These are phyloP conservation scores for Wickerhamomyces tratensis DNA, from an alignment of 805 yeast species.

Conservation along the genomic window DNA sequence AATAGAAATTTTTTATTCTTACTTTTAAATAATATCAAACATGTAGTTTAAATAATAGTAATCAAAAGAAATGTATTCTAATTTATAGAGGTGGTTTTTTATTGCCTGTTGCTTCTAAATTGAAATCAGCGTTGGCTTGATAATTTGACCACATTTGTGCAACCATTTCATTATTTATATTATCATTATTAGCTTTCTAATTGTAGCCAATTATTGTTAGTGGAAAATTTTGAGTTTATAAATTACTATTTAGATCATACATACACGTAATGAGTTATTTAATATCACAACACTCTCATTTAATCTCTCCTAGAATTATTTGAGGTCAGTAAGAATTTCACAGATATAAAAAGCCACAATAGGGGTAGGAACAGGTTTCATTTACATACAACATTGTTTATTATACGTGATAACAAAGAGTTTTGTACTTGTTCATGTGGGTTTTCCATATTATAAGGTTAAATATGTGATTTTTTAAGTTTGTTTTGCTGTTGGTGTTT, in stretches of 20 bases:
- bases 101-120: constrained; percentile 56
- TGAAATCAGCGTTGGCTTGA: constrained; percentile 58
- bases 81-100: constrained; percentile 39
- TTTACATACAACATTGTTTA: constrained; percentile 57
- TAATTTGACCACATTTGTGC: constrained; percentile 78
- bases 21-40: too few relatives aligned
- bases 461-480: too few relatives aligned
- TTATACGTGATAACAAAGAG: constrained; percentile 66
- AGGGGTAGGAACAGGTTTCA: too few relatives aligned
- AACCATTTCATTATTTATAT: constrained; percentile 60
- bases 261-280: constrained; percentile 45
- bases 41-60: too few relatives aligned
- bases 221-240: not conserved
- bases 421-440: constrained; percentile 81
- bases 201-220: not conserved
- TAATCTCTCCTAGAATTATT: constrained; percentile 42
- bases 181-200: constrained; percentile 48
- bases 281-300: constrained; percentile 61
- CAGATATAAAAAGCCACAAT: too few relatives aligned
- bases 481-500: not conserved
- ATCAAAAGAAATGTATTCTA: too few relatives aligned
- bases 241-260: constrained; percentile 2
- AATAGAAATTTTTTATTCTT: too few relatives aligned
- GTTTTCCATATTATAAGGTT: constrained; percentile 48
- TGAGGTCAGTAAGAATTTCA: constrained; percentile 1